Percentiles rank a stretch among this genome's conserved stretches.
These are phyloP conservation scores for Colletotrichum cereale DNA, from an alignment of 2,329 filamentous ascomycete genomes.

Conservation along the genomic window DNA sequence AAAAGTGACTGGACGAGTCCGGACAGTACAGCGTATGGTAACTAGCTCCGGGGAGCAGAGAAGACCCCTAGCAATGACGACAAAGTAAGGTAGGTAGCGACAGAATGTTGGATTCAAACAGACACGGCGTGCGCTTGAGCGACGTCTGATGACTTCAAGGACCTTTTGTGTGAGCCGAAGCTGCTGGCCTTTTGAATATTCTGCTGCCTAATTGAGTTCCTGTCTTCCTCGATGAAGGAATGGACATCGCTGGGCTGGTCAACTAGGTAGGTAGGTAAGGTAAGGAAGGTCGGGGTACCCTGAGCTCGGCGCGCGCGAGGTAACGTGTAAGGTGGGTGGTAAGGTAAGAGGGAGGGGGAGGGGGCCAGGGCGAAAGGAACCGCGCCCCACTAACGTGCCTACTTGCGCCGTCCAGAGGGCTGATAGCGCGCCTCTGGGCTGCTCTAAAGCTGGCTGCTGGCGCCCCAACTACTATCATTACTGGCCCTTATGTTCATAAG, in stretches of 20 bases:
- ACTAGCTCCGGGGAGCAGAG: constrained; percentile 13
- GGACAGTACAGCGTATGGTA: background rate
- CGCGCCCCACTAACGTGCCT: constrained; percentile 32
- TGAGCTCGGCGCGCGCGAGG: background rate
- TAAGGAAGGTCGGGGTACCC: constrained; percentile 20
- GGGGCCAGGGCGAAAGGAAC: constrained; percentile 11
- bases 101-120: background rate
- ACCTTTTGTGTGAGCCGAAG: constrained; percentile 14
- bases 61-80: constrained; percentile 29
- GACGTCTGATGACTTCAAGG: constrained; percentile 29
- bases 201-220: constrained; percentile 37
- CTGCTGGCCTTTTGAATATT: constrained; percentile 15
- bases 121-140: constrained; percentile 27
- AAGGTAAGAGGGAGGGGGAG: background rate
- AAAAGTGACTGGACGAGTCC: constrained; percentile 30
- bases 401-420: constrained; percentile 16
- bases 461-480: background rate
- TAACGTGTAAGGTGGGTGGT: background rate
- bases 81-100: constrained; percentile 18
- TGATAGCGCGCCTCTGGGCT: constrained; percentile 18
- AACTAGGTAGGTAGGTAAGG: too few relatives aligned
- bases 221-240: constrained; percentile 34
- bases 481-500: constrained; percentile 19
- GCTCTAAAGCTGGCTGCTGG: constrained; percentile 6
- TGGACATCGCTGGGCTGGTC: constrained; percentile 29